Conservation (phyloP, 2,329 filamentous ascomycete genomes). For the Thelonectria rubi region DNA sequence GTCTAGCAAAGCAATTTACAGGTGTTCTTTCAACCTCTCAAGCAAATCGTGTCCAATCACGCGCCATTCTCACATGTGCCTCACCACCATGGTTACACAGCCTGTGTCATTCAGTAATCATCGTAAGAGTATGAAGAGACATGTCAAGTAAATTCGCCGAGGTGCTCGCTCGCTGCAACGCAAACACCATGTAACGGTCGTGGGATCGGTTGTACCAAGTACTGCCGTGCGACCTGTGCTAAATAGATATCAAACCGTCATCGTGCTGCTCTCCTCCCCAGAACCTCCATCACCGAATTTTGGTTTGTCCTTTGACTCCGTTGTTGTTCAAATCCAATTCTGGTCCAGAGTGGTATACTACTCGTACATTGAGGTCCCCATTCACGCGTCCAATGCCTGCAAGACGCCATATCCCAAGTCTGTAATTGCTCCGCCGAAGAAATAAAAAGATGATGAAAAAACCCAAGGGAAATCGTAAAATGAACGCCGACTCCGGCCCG, state of each 20-base stretch:
- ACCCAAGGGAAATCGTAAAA: constrained; percentile 17
- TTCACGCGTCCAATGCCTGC: constrained; percentile 20
- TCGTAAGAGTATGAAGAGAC: neutral
- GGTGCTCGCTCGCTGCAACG: constrained; percentile 25
- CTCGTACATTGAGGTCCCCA: constrained; percentile 34
- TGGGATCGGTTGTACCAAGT: constrained; percentile 12
- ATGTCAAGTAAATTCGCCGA: constrained; percentile 30
- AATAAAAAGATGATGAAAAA: constrained; percentile 11
- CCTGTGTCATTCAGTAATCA: neutral
- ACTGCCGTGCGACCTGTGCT: constrained; percentile 27
- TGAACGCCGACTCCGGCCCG: constrained; percentile 35
- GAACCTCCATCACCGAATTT: constrained; percentile 2
- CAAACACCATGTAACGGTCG: constrained; percentile 26
- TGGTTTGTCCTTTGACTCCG: constrained; percentile 19
- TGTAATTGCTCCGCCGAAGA: constrained; percentile 13
- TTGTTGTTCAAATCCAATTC: constrained; percentile 25
- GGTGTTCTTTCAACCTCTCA: neutral
- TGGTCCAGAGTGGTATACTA: constrained; percentile 31
- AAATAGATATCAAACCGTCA: constrained; percentile 14
- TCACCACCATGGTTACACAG: neutral
- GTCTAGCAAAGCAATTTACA: constrained; percentile 22
- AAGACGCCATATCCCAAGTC: constrained; percentile 37
- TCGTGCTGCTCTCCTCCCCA: neutral
- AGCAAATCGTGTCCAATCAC: constrained; percentile 1
- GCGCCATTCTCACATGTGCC: neutral